Conservation (phyloP, 352 stramenopile species). For the Pythium oligandrum region DNA sequence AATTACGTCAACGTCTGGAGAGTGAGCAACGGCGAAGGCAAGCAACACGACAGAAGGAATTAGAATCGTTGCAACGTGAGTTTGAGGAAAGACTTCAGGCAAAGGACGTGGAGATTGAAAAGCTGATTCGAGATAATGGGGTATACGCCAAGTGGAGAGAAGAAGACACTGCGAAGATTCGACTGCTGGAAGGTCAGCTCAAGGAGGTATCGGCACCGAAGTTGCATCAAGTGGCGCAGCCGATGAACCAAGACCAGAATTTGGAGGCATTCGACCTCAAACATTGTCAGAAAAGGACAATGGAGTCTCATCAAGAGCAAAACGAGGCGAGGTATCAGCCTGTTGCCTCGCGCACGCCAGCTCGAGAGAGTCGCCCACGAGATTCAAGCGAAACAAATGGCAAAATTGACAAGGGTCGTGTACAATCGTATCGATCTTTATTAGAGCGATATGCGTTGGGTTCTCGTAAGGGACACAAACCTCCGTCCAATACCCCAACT, state of each 20-base stretch:
- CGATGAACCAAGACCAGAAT: neutral
- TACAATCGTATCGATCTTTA: constrained; percentile 11
- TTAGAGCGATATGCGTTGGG: constrained; percentile 11
- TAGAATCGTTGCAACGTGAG: constrained; percentile 35
- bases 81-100: constrained; percentile 48
- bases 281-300: no score
- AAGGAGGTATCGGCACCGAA: constrained; percentile 30
- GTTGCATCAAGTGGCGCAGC: neutral
- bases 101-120: constrained; percentile 62
- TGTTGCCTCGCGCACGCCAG: no score
- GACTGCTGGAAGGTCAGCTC: constrained; percentile 34
- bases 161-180: constrained; percentile 53
- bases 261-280: no score
- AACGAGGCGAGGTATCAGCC: no score
- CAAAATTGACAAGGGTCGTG: no score
- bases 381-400: no score
- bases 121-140: constrained; percentile 49
- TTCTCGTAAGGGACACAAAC: neutral
- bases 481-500: no score
- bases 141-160: constrained; percentile 58
- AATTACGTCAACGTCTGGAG: constrained; percentile 42
- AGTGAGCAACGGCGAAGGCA: constrained; percentile 40
- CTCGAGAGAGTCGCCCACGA: no score
- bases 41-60: constrained; percentile 53
- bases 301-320: no score